Evolutionary conservation across 176 grass and related monocot species (phyloP), one percentile per base, ranked within the genome.

Genomic region (Oryza longistaminata): DNA sequence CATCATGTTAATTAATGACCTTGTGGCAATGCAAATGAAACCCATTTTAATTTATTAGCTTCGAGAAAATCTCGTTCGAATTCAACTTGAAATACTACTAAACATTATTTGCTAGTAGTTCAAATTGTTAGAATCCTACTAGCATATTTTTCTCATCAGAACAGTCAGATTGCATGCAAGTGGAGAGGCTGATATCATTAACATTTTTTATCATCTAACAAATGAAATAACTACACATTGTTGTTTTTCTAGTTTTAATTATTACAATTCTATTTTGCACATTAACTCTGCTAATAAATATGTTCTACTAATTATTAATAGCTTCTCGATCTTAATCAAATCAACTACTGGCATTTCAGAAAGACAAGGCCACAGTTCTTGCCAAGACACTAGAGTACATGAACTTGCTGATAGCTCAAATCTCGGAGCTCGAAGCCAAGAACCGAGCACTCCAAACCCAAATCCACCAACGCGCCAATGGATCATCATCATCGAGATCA

Each of bases 331-430:
- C 34, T 6, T 24, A 24, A 62, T 24, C n/a, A 62, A 24, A 24
- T 2, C n/a, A 58, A 7, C 17, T 5, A 58, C 21, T 78, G 11
- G 3, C 12, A 70, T 5, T 87, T 34, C 40, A 97, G 91, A 97
- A 90, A 73, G 94, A 97, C 89, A 97, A 97, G 58, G 91, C 85
- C 1, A 88, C 94, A 0, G 87, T 97, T 14, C 91, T 97, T 4
- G 81, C 85, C 61, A 90, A 86, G 74, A 88, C 94, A 6, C 81
- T 70, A 82, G 92, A 88, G 13, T 97, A 94, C 79, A 81, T 97
- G 89, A 87, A 84, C 75, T 62, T 82, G 1, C 73, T 97, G 7
- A 88, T 78, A 50, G 15, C 89, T 73, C 89, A 90, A 35, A 84
- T 97, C 75, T 73, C 87, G 0, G 85, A 94, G 22, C 89, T 97